phyloP scores from a whole-genome alignment of 2,329 filamentous ascomycete genomes.

The Clonostachys chloroleuca region DNA sequence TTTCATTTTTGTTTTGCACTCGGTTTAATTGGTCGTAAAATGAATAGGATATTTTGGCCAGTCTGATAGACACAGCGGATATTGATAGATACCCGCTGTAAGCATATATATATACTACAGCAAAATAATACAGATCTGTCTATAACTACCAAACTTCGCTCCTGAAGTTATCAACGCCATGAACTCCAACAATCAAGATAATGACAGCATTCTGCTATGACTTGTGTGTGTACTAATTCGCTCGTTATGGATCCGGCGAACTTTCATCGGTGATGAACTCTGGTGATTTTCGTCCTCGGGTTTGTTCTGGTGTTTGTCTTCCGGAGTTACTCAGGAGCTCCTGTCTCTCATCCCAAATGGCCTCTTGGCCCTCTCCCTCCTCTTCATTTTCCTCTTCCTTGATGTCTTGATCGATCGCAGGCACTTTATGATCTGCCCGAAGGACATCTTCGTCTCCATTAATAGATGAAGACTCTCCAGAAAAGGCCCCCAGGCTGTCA shows the following conservation, averaged over 20 bases:
- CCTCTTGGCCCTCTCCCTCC: not conserved
- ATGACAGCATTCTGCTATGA: no score
- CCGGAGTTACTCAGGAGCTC: not conserved
- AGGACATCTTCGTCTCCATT: constrained; percentile 5
- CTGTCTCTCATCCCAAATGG: not conserved
- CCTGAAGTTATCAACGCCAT: no score
- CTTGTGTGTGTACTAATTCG: no score
- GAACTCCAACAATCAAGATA: no score
- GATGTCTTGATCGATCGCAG: not conserved
- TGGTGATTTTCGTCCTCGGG: constrained; percentile 13
- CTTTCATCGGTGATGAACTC: constrained; percentile 17
- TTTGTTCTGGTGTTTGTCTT: constrained; percentile 6
- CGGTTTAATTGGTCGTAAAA: no score
- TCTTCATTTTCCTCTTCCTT: constrained; percentile 2
- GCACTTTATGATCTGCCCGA: constrained; percentile 7
- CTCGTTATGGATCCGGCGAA: constrained; percentile 10
- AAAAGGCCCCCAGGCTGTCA: constrained; percentile 25
- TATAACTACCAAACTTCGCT: no score
- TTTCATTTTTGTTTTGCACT: not conserved
- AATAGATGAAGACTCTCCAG: not conserved
- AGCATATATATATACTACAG: no score
- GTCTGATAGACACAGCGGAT: no score
- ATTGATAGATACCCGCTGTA: no score
- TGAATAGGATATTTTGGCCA: no score
- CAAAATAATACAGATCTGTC: no score